A percentile compares a stretch with the other conserved stretches of the same genome.
Evolutionary conservation across 306 rosid species (phyloP).

Genomic region (Dryas alaskensis): DNA sequence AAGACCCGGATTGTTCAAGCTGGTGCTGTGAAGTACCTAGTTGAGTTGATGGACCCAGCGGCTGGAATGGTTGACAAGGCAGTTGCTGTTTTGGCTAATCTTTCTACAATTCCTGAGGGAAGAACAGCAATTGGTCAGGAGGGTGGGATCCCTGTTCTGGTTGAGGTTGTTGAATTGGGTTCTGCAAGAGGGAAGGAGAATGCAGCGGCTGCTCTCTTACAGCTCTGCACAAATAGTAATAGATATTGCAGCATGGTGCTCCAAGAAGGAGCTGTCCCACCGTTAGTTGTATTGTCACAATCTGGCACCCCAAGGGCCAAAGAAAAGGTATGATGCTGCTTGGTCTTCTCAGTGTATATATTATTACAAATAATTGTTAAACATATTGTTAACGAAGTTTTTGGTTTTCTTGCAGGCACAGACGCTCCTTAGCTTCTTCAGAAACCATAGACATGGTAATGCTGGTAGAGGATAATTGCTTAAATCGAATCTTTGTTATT

Average conservation of each 20-base stretch:
- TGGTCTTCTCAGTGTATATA: constrained; percentile 9
- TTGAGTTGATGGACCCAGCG: constrained; percentile 97
- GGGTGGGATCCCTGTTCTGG: constrained; percentile 86
- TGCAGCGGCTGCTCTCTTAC: constrained; percentile 92
- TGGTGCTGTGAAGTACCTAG: constrained; percentile 90
- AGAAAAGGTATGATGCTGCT: constrained; percentile 63
- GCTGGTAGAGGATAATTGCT: constrained; percentile 75
- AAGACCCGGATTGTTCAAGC: constrained; percentile 85
- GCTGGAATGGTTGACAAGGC: constrained; percentile 98
- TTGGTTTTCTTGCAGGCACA: constrained; percentile 67
- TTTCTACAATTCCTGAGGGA: constrained; percentile 88
- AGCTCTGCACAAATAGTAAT: constrained; percentile 59
- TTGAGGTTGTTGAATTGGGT: constrained; percentile 97
- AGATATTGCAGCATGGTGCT: constrained; percentile 65
- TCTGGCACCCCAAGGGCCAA: constrained; percentile 96
- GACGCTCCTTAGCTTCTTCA: constrained; percentile 82
- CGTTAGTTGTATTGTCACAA: constrained; percentile 81
- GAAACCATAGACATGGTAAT: constrained; percentile 89
- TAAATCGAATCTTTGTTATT: constrained; percentile 19
- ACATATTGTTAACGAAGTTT: constrained; percentile 3
- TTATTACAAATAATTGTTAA: constrained; percentile 2
- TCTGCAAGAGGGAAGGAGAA: constrained; percentile 95
- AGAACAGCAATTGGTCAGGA: constrained; percentile 69
- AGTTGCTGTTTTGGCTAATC: constrained; percentile 92
- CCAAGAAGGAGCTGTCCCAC: constrained; percentile 96